A percentile compares a stretch with the other conserved stretches of the same genome.
These are phyloP conservation scores for Raffaelea arxii DNA, from an alignment of 2,329 filamentous ascomycete species.

Conservation along the genomic window DNA sequence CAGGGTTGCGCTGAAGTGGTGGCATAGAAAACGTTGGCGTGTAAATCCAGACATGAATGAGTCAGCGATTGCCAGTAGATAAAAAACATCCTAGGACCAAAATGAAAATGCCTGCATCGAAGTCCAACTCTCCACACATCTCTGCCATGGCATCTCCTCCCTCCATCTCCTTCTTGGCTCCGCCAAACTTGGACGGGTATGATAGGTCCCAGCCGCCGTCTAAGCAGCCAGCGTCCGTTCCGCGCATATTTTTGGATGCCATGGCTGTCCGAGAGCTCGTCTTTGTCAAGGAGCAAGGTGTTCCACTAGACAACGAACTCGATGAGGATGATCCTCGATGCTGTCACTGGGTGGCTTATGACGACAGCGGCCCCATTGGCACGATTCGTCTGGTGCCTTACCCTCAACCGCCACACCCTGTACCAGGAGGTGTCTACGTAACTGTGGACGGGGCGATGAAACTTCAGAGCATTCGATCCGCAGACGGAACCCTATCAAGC, in stretches of 20 bases:
- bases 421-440: conserved; percentile 35
- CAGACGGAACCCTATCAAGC: conserved; percentile 6
- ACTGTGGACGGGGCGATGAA: conserved; percentile 29
- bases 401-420: conserved; percentile 59
- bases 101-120: too few relatives aligned
- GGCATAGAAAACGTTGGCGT: too few relatives aligned
- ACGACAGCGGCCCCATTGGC: conserved; percentile 50
- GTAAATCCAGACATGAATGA: too few relatives aligned
- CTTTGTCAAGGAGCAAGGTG: conserved; percentile 50
- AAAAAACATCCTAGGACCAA: too few relatives aligned
- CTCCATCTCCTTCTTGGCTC: conserved; percentile 4
- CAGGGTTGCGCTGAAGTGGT: too few relatives aligned
- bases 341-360: conserved; percentile 85
- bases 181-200: conserved; percentile 20
- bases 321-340: conserved; percentile 71
- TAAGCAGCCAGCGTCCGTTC: conserved; percentile 35
- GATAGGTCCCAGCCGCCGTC: conserved; percentile 27
- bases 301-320: conserved; percentile 59
- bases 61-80: too few relatives aligned
- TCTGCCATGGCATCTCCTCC: too few relatives aligned
- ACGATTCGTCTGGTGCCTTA: conserved; percentile 76
- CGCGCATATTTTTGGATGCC: conserved; percentile 50
- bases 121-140: too few relatives aligned
- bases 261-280: conserved; percentile 53
- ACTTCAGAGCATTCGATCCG: conserved; percentile 10